Conservation (phyloP, 805 yeast genomes). For the Candida ortonii region DNA sequence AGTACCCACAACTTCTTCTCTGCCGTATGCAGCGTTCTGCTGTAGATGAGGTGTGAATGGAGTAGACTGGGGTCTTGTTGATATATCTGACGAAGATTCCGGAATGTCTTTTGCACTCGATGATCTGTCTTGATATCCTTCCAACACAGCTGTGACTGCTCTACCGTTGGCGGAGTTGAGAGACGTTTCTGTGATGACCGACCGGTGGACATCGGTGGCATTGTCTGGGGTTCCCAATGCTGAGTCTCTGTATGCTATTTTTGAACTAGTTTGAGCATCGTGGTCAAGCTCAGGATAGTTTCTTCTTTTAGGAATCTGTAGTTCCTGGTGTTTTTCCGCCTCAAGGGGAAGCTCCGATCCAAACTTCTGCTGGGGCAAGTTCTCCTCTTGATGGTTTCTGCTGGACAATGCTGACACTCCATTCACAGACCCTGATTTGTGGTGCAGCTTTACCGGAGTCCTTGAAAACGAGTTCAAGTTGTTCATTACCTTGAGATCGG, state of each 20-base stretch:
- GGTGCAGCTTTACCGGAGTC: conserved; percentile 12
- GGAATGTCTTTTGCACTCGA: too few relatives aligned
- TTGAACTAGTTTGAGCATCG: too few relatives aligned
- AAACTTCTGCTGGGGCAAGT: too few relatives aligned
- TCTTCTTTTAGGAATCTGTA: conserved; percentile 5
- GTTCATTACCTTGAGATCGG: conserved; percentile 17
- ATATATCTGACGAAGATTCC: too few relatives aligned
- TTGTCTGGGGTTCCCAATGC: background rate
- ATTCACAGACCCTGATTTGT: too few relatives aligned
- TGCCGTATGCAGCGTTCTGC: background rate
- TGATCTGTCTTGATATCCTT: conserved; percentile 10
- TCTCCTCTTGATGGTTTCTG: too few relatives aligned
- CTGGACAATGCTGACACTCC: too few relatives aligned
- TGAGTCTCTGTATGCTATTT: background rate
- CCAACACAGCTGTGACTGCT: conserved; percentile 9
- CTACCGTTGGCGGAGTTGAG: conserved; percentile 5
- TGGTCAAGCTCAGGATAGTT: too few relatives aligned
- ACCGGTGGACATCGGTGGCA: conserved; percentile 1
- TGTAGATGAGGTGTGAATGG: background rate
- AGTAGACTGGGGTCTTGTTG: background rate
- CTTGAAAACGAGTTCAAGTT: conserved; percentile 9
- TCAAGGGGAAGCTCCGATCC: too few relatives aligned
- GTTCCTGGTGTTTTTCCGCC: conserved; percentile 1
- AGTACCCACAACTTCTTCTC: background rate
- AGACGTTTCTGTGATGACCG: conserved; percentile 8